Base-by-base conservation (phyloP, 495 filamentous ascomycete genomes). In the Podospora appendiculata region DNA sequence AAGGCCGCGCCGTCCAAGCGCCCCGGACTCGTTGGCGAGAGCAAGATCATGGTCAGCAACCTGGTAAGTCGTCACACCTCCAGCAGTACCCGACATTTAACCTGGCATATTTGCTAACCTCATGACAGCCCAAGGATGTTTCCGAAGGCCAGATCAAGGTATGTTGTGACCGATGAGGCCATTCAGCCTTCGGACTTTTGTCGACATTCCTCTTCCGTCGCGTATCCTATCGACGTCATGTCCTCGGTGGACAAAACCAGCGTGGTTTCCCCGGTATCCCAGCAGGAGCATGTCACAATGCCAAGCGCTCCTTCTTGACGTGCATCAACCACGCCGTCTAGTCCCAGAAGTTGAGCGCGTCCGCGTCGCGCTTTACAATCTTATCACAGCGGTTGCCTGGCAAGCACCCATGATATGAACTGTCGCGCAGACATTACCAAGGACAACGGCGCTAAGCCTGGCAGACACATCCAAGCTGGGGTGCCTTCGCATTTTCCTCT, bases 1-100 rank as follows among this genome's bases (percentile, higher is more conserved):
- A 91, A 89, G 79, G 68, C 77, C 45, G 71, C 75, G 17, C 81
- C 90, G 46, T 82, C 79, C 58, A 73, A 70, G 57, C 62, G 60
- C 49, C 59, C 65, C n/a, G 84, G 83, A 54, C 65, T 77, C 54
- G 73, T 70, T 45, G 81, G 80, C 64, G 89, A 90, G 50, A 90
- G 89, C 79, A 97, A 96, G 74, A 93, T 97, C 75, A 85, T 95
- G 70, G 90, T 98, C 71, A 94, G 88, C 83, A 91, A 91, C 76
- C 78, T 98, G 79, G 92, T 96, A 84, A 76, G 90, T 73, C 56
- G n/a, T 38, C 56, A n/a, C 16, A 33, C 52, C 18, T 10, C 70
- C 52, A 16, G 56, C 8, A 16, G 35, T 49, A 19, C 14, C 34
- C 32, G 33, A 1, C 16, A 12, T 32, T 9, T 11, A 10, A 41